Conservation (phyloP, 805 yeast species). For the Starmerella powellii region DNA sequence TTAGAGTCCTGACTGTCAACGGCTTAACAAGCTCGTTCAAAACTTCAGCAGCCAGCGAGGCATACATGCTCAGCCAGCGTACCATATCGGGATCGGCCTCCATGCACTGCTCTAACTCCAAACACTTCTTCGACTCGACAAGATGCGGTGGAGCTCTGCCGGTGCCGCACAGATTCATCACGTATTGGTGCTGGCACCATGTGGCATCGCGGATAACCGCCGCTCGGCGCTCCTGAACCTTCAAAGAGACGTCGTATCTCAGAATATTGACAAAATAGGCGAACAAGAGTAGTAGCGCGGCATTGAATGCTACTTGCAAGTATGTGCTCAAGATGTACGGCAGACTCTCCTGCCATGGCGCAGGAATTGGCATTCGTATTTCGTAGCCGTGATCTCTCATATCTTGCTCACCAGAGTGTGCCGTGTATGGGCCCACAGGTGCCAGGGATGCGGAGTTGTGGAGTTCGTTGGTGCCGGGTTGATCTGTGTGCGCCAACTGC, state of each 20-base stretch:
- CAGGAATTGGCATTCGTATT: constrained; percentile 24
- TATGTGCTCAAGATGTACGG: constrained; percentile 53
- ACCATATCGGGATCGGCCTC: constrained; percentile 53
- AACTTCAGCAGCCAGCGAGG: constrained; percentile 68
- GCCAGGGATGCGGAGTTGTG: neutral
- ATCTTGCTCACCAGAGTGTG: neutral
- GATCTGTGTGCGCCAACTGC: too few relatives aligned
- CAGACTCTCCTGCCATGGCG: constrained; percentile 25
- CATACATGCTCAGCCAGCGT: constrained; percentile 55
- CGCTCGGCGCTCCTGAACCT: constrained; percentile 44
- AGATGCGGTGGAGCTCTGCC: constrained; percentile 60
- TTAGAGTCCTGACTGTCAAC: constrained; percentile 34
- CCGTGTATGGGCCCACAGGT: neutral
- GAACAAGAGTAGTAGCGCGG: constrained; percentile 36
- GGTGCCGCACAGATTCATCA: constrained; percentile 50
- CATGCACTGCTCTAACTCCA: constrained; percentile 70
- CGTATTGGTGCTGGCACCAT: constrained; percentile 54
- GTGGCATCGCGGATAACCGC: constrained; percentile 49
- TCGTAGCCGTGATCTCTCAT: constrained; percentile 3
- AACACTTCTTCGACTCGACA: constrained; percentile 44
- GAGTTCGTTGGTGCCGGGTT: neutral
- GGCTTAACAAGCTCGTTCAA: constrained; percentile 60
- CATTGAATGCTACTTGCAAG: constrained; percentile 50
- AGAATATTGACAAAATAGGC: constrained; percentile 43
- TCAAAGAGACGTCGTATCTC: constrained; percentile 53